Conservation (phyloP, 2,329 filamentous ascomycete species). For the Sporothrix euskadiensis region DNA sequence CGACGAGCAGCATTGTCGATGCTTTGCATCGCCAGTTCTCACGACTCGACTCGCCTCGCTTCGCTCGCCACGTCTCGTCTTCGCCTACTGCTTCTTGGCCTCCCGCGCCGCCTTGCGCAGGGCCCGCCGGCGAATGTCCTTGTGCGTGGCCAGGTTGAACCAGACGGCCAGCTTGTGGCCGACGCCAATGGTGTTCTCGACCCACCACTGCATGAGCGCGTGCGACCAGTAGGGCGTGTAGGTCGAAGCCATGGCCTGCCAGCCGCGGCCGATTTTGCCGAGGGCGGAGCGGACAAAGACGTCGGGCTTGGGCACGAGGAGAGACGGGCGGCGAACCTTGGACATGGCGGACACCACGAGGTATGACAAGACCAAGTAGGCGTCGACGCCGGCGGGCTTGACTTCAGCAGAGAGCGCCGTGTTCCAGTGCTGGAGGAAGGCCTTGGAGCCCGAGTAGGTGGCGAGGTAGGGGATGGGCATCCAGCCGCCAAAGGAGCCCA, state of each 20-base stretch:
- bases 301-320: conserved; percentile 77
- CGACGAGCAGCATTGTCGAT: background rate
- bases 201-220: conserved; percentile 80
- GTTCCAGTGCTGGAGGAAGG: conserved; percentile 97
- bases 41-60: background rate
- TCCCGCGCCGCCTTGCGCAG: conserved; percentile 82
- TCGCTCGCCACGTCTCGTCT: background rate
- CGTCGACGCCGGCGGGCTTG: conserved; percentile 74
- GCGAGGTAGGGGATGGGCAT: conserved; percentile 89
- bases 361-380: conserved; percentile 90
- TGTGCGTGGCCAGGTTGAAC: conserved; percentile 69
- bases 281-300: conserved; percentile 78
- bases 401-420: conserved; percentile 82
- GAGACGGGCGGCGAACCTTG: conserved; percentile 80
- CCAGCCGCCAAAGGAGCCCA: conserved; percentile 95
- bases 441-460: conserved; percentile 96
- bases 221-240: conserved; percentile 95
- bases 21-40: background rate
- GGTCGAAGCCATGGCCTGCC: conserved; percentile 76
- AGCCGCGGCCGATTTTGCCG: conserved; percentile 79
- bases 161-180: conserved; percentile 50
- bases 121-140: conserved; percentile 77
- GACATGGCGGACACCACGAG: conserved; percentile 96
- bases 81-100: conserved; percentile 61
- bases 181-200: conserved; percentile 60